A percentile compares a stretch with the other conserved stretches of the same genome.
Conservation (phyloP, 495 filamentous ascomycete genomes). For the Rhypophila decipiens region DNA sequence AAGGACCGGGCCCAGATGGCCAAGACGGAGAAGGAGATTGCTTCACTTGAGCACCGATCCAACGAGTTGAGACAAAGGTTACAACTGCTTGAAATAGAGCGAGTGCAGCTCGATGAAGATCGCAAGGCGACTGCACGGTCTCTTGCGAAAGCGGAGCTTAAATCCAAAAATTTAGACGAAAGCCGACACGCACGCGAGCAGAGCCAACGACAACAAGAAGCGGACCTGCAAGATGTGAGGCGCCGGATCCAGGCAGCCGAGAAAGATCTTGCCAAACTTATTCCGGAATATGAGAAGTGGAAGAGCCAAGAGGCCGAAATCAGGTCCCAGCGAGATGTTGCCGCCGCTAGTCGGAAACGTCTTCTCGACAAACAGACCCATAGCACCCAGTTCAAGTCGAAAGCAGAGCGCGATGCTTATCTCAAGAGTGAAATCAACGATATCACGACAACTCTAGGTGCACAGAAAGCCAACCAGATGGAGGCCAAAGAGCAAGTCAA, state of each 20-base stretch:
- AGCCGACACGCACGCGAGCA: conserved; percentile 75
- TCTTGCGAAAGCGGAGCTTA: conserved; percentile 78
- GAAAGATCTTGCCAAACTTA: conserved; percentile 61
- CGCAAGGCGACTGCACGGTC: conserved; percentile 68
- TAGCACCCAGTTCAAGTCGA: conserved; percentile 80
- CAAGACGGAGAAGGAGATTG: conserved; percentile 74
- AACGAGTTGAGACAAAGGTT: conserved; percentile 72
- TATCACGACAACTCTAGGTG: conserved; percentile 64
- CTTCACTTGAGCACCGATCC: conserved; percentile 68
- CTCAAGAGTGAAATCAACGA: conserved; percentile 75
- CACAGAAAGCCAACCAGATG: conserved; percentile 73
- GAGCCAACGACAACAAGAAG: conserved; percentile 59
- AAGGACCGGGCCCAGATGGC: conserved; percentile 71
- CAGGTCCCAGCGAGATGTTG: conserved; percentile 63
- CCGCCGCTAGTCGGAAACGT: conserved; percentile 68
- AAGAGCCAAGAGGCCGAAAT: conserved; percentile 66
- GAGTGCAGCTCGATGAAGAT: conserved; percentile 82
- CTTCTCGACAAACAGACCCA: conserved; percentile 92
- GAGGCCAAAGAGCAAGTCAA: conserved; percentile 83
- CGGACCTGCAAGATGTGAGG: conserved; percentile 67
- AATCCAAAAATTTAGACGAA: conserved; percentile 71
- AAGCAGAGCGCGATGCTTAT: conserved; percentile 80
- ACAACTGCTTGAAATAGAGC: conserved; percentile 82
- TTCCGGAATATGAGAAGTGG: conserved; percentile 66
- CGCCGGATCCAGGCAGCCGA: conserved; percentile 70